Evolutionary conservation across 2,329 filamentous ascomycete species (phyloP), one percentile per base, ranked within the genome.

Genomic region (Nigrograna mackinnonii): DNA sequence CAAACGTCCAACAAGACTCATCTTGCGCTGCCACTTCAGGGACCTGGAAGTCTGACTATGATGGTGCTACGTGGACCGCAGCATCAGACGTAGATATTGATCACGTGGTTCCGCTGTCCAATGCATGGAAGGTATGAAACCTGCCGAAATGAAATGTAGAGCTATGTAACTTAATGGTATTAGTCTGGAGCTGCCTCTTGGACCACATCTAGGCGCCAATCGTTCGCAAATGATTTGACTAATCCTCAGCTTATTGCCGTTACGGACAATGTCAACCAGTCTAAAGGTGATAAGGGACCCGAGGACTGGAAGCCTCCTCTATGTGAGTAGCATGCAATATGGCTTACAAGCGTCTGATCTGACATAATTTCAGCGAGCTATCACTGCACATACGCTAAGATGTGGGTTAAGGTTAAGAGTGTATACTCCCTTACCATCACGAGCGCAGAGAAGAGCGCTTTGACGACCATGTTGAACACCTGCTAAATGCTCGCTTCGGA

Each of bases 191-290:
- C 89, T 11, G 77, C 79, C 6, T 67, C 72, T 2, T 92, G 89
- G 89, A 88, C 87, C 0, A 85, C 84, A 0, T 70, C 76, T 16
- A 76, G 79, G 57, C 82, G 89, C 42, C 73, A 85, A 60, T 64
- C 74, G 3, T 91, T 91, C 60, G 89, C 89, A 52, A 94, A 90
- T 67, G 89, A 94, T 69, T 64, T 92, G 44, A 78, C 73, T 1
- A 80, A 85, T 41, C 89, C 89, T 0, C 88, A 94, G 71, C 78
- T 94, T 21, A 79, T 88, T 70, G 86, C 89, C 22, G 87, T 94
- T 6, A 92, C 88, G 4, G 86, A 88, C 63, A 82, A 79, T 41
- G 83, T 90, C 53, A 95, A 95, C 71, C 75, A 83, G 55, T 52
- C 72, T 22, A 94, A 92, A 76, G 73, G 87, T n/a, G 87, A 91